Conservation (phyloP, 2,329 filamentous ascomycete species). For the Aureobasidium vineae region DNA sequence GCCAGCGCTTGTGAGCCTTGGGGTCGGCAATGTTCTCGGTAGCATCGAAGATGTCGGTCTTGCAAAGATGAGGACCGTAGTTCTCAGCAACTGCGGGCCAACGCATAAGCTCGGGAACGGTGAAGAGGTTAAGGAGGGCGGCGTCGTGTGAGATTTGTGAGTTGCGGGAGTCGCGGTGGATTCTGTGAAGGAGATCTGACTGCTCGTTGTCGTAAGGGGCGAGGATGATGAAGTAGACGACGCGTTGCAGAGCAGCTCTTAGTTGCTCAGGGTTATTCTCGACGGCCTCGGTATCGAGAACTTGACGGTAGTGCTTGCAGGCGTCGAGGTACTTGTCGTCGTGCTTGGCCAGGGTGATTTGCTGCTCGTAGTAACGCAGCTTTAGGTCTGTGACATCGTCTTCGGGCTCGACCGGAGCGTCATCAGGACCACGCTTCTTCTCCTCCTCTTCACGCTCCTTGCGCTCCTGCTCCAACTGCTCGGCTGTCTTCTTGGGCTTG, state of each 20-base stretch:
- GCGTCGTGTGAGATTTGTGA: slow-evolving; percentile 70
- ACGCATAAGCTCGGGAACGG: slow-evolving; percentile 93
- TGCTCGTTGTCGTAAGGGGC: slow-evolving; percentile 98
- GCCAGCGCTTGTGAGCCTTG: slow-evolving; percentile 83
- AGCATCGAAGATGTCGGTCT: slow-evolving; percentile 80
- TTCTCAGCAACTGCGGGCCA: slow-evolving; percentile 91
- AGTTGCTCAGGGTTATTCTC: slow-evolving; percentile 86
- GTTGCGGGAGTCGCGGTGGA: slow-evolving; percentile 81
- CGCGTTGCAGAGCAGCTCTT: slow-evolving; percentile 81
- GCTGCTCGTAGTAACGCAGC: slow-evolving; percentile 93
- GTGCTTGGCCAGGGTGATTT: slow-evolving; percentile 93
- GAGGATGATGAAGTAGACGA: slow-evolving; percentile 97
- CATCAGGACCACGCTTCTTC: slow-evolving; percentile 74
- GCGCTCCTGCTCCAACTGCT: slow-evolving; percentile 86
- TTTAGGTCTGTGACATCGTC: slow-evolving; percentile 97
- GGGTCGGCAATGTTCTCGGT: slow-evolving; percentile 62
- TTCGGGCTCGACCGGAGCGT: slow-evolving; percentile 68
- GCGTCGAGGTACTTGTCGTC: slow-evolving; percentile 96
- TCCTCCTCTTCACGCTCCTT: slow-evolving; percentile 84
- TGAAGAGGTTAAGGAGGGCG: slow-evolving; percentile 89
- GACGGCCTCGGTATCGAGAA: slow-evolving; percentile 92
- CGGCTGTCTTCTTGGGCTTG: slow-evolving; percentile 84
- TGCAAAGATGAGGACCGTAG: slow-evolving; percentile 83
- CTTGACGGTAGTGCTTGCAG: slow-evolving; percentile 97
- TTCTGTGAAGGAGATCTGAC: slow-evolving; percentile 91